Percentiles rank a stretch among this genome's conserved stretches.
These are phyloP conservation scores for Claviceps humidiphila DNA, from an alignment of 2,329 filamentous ascomycete genomes.

Conservation along the genomic window DNA sequence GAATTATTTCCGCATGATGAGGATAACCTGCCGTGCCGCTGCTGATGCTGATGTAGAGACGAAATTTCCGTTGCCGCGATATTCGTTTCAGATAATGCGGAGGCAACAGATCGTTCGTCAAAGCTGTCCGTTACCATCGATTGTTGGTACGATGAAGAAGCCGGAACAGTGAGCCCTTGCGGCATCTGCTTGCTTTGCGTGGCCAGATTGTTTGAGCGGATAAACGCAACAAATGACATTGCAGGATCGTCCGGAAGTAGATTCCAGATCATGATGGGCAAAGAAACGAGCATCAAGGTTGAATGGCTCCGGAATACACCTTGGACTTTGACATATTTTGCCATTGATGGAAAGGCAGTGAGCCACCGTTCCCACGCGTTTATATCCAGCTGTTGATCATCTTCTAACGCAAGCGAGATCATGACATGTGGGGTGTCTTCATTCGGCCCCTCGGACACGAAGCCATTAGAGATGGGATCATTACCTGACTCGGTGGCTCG, in stretches of 20 bases:
- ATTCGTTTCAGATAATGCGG: slow-evolving; percentile 21
- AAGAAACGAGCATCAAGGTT: slow-evolving; percentile 41
- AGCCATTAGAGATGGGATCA: slow-evolving; percentile 12
- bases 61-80: slow-evolving; percentile 18
- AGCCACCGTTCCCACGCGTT: slow-evolving; percentile 47
- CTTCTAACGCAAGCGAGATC: slow-evolving; percentile 46
- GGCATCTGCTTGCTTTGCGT: slow-evolving; percentile 16
- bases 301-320: slow-evolving; percentile 50
- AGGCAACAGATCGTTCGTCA: slow-evolving; percentile 13
- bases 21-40: background rate
- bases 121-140: slow-evolving; percentile 12
- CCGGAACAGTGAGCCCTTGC: background rate
- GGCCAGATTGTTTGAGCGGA: slow-evolving; percentile 42
- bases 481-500: slow-evolving; percentile 14
- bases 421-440: slow-evolving; percentile 46
- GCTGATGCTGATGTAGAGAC: slow-evolving; percentile 3
- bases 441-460: slow-evolving; percentile 30
- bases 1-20: background rate
- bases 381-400: slow-evolving; percentile 42
- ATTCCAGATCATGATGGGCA: slow-evolving; percentile 48
- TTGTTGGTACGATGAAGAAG: slow-evolving; percentile 3
- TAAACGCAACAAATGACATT: slow-evolving; percentile 45
- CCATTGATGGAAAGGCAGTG: slow-evolving; percentile 39
- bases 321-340: slow-evolving; percentile 47
- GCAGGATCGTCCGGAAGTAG: slow-evolving; percentile 43